Conservation (phyloP, 495 filamentous ascomycete species). For the Xanthoparmelia taractica region DNA sequence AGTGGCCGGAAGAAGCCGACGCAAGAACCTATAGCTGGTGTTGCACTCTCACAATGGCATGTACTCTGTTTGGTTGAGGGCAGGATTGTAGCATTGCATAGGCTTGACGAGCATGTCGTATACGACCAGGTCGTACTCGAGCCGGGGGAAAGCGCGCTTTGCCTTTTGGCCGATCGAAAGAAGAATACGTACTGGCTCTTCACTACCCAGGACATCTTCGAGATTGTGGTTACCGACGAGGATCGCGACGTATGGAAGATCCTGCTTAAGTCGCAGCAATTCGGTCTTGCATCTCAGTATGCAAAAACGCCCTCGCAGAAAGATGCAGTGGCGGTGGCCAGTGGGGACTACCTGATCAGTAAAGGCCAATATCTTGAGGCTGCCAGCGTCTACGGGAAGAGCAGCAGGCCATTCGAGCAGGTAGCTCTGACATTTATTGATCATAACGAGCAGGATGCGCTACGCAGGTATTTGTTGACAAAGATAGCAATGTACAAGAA, state of each 20-base stretch:
- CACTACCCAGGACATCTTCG: conserved; percentile 80
- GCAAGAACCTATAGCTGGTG: conserved; percentile 65
- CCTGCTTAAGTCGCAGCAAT: conserved; percentile 74
- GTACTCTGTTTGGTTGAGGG: conserved; percentile 77
- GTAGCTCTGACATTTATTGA: conserved; percentile 89
- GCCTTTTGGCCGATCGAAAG: conserved; percentile 75
- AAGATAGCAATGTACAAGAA: conserved; percentile 81
- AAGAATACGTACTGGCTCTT: conserved; percentile 98
- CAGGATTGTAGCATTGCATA: conserved; percentile 72
- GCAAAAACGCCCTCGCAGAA: conserved; percentile 65
- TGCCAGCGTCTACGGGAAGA: conserved; percentile 83
- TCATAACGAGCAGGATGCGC: conserved; percentile 77
- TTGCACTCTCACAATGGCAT: conserved; percentile 88
- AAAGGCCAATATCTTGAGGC: conserved; percentile 78
- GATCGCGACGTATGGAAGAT: conserved; percentile 92
- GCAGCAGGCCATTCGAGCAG: conserved; percentile 93
- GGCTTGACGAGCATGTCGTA: conserved; percentile 73
- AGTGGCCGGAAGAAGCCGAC: conserved; percentile 55
- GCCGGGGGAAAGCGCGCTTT: conserved; percentile 65
- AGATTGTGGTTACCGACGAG: conserved; percentile 84
- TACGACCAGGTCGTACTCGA: conserved; percentile 85
- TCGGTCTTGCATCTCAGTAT: conserved; percentile 77
- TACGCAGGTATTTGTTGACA: conserved; percentile 80
- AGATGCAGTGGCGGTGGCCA: conserved; percentile 82
- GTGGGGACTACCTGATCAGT: conserved; percentile 74